A percentile compares a stretch with the other conserved stretches of the same genome.
These are phyloP conservation scores for Theileria equi DNA, from an alignment of 169 alveolate species.

Conservation along the genomic window DNA sequence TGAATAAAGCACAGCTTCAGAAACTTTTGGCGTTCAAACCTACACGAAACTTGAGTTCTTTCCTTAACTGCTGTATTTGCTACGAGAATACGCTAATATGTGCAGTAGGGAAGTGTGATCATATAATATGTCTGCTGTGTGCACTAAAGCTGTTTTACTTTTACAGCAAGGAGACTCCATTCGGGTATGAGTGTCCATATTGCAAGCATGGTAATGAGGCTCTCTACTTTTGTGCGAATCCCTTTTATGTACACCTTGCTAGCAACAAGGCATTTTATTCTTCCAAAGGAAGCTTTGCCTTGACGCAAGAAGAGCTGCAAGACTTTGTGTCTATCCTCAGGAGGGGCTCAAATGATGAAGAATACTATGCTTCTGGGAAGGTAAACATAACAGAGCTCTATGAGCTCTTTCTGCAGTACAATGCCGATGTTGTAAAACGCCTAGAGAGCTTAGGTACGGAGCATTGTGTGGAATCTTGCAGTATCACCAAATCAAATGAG, in stretches of 20 bases:
- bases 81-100: constrained; percentile 59
- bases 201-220: constrained; percentile 54
- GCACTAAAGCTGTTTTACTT: constrained; percentile 37
- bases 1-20: constrained; percentile 36
- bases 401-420: constrained; percentile 9
- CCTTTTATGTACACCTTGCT: constrained; percentile 36
- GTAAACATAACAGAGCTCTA: constrained; percentile 45
- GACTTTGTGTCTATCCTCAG: constrained; percentile 17
- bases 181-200: constrained; percentile 47
- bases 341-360: neutral
- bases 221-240: constrained; percentile 48
- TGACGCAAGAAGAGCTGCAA: constrained; percentile 13
- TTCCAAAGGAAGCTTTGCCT: constrained; percentile 15
- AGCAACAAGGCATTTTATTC: constrained; percentile 17
- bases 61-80: constrained; percentile 57
- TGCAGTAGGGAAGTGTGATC: constrained; percentile 52
- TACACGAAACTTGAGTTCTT: constrained; percentile 47
- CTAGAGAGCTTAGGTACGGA: neutral
- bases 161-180: constrained; percentile 11
- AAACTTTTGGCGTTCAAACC: constrained; percentile 16
- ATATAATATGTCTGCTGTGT: constrained; percentile 56
- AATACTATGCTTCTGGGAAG: neutral
- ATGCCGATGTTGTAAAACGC: neutral
- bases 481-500: constrained; percentile 2
- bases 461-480: neutral